phyloP scores from a whole-genome alignment of 768 basidiomycete species.

The Leccinellum luteum region DNA sequence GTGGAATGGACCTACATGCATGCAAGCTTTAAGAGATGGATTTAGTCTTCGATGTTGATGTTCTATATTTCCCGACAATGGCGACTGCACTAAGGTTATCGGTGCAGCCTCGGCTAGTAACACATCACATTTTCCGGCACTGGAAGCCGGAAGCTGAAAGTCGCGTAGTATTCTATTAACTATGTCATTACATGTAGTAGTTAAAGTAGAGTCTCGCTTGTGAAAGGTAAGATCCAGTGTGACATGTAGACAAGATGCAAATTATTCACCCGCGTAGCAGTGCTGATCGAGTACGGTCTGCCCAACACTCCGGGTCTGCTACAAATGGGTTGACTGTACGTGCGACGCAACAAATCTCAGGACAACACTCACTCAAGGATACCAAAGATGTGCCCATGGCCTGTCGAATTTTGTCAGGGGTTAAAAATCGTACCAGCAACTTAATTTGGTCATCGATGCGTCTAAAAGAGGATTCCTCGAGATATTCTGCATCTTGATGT shows the following conservation, averaged over 20 bases:
- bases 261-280: too few species aligned
- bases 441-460: too few species aligned
- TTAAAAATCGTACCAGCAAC: neutral
- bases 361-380: constrained; percentile 59
- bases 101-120: too few species aligned
- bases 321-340: constrained; percentile 85
- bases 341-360: neutral
- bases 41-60: neutral
- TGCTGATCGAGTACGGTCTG: too few species aligned
- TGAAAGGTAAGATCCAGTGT: constrained; percentile 4
- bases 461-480: neutral
- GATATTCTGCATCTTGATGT: neutral
- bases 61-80: too few species aligned
- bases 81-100: too few species aligned
- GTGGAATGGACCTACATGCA: neutral
- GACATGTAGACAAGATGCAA: too few species aligned
- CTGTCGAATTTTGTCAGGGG: constrained; percentile 28
- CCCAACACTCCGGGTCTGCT: constrained; percentile 62
- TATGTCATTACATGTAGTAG: too few species aligned
- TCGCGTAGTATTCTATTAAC: too few species aligned
- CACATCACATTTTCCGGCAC: too few species aligned
- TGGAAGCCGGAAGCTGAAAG: too few species aligned
- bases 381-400: constrained; percentile 96
- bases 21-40: neutral
- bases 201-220: constrained; percentile 35